Evolutionary conservation across 2,329 filamentous ascomycete genomes (phyloP), one percentile per base, ranked within the genome.

Genomic region (Colletotrichum sp.): DNA sequence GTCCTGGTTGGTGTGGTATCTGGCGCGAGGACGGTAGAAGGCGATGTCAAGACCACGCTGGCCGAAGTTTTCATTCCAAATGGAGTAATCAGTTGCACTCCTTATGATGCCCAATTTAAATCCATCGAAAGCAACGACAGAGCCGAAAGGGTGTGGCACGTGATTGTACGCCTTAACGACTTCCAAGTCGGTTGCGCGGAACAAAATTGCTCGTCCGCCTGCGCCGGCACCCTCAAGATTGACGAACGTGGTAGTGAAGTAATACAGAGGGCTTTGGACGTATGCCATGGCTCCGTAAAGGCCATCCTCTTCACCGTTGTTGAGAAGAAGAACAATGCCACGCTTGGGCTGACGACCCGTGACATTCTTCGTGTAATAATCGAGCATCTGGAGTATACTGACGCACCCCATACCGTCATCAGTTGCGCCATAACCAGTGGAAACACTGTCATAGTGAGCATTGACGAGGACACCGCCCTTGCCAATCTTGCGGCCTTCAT

Each of bases 191-290:
- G 96, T 96, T 68, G 93, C 94, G 74, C 97, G 92, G 86, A 99
- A 99, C 4, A 99, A 87, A 13, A 94, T 94, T 5, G 96, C 96
- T 75, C 95, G 91, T 1, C 96, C 96, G 13, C 97, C 97, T 15
- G 96, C 96, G 66, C 96, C 97, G 55, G 96, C 96, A 15, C 97
- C 97, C 84, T 99, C 97, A 18, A 99, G 91, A 80, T 99, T 99
- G 78, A 99, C 87, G 82, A 99, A 99, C 0, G 95, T 95, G 81
- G 96, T 94, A 12, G 95, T 91, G 72, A 98, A 94, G 68, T 92
- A 92, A 13, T 95, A 92, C 77, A 98, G 88, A 0, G 96, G 94
- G 82, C 96, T 95, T 79, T 95, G 92, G 32, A 94, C 93, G 81
- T 98, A 98, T 8, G 94, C 96, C 76, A 92, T 91, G 8, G 96